These are phyloP conservation scores for Aspergillus glaucus DNA, from an alignment of 2,329 filamentous ascomycete species.

Conservation along the genomic window DNA sequence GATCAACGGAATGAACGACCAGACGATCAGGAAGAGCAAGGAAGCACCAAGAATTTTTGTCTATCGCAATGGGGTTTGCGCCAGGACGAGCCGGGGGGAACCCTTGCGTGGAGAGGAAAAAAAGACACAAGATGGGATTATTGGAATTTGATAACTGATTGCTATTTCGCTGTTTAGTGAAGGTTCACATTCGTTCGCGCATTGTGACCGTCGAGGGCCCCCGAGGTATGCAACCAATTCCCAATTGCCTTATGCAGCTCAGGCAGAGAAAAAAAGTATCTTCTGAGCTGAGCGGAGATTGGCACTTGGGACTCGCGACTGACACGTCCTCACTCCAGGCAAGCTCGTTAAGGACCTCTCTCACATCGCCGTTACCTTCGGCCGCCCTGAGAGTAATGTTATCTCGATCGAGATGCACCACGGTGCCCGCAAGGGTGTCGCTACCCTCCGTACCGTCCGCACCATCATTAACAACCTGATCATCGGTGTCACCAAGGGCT, in stretches of 20 bases:
- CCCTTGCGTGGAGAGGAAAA: neutral
- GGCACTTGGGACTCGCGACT: constrained; percentile 3
- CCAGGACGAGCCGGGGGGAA: constrained; percentile 1
- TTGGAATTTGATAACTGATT: constrained; percentile 20
- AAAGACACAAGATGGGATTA: neutral
- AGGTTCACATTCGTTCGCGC: constrained; percentile 94
- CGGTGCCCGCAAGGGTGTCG: constrained; percentile 94
- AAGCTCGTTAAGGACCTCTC: constrained; percentile 96
- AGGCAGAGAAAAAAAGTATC: neutral
- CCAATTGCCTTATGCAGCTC: neutral
- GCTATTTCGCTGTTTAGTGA: constrained; percentile 59
- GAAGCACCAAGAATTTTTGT: neutral
- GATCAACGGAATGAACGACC: neutral
- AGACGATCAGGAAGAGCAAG: neutral
- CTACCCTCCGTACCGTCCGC: constrained; percentile 94
- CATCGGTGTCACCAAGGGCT: constrained; percentile 96
- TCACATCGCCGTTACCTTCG: constrained; percentile 95
- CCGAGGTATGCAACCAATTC: constrained; percentile 57
- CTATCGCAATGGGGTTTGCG: neutral
- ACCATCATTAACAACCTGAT: constrained; percentile 99
- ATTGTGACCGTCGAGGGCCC: constrained; percentile 95
- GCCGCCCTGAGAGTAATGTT: constrained; percentile 72
- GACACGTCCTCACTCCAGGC: constrained; percentile 46
- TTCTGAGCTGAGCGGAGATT: neutral
- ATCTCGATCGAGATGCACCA: constrained; percentile 99